phyloP scores from a whole-genome alignment of 2,329 filamentous ascomycete genomes.

The Neopestalotiopsis sp. region DNA sequence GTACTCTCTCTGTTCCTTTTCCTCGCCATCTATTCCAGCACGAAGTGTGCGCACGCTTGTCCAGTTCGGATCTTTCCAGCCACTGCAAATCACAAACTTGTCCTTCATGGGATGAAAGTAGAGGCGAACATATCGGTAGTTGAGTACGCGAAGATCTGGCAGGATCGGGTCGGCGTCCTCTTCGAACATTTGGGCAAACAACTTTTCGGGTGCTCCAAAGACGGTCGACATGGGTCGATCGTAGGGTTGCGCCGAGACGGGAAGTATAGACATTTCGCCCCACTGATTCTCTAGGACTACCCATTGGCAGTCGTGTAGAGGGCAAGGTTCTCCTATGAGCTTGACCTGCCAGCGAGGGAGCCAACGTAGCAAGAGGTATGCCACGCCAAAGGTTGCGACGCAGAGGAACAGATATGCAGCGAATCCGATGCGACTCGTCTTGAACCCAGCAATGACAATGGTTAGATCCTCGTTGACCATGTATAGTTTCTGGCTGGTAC shows the following conservation, averaged over 20 bases:
- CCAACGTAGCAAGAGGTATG: constrained; percentile 88
- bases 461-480: constrained; percentile 93
- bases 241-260: constrained; percentile 62
- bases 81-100: constrained; percentile 83
- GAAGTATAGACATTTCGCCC: constrained; percentile 85
- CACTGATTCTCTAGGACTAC: constrained; percentile 97
- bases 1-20: constrained; percentile 80
- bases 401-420: constrained; percentile 74
- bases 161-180: constrained; percentile 82
- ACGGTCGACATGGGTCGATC: constrained; percentile 64
- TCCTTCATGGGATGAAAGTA: constrained; percentile 89
- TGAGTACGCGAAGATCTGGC: constrained; percentile 75
- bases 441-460: constrained; percentile 91
- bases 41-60: constrained; percentile 77
- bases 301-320: constrained; percentile 83
- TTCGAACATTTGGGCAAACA: constrained; percentile 57
- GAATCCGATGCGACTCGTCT: constrained; percentile 74
- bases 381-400: constrained; percentile 74
- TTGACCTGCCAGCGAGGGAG: constrained; percentile 84
- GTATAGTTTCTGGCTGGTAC: constrained; percentile 87
- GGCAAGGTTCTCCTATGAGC: constrained; percentile 71
- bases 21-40: constrained; percentile 83
- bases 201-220: constrained; percentile 72
- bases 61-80: constrained; percentile 96
- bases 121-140: constrained; percentile 94